Base-by-base conservation (phyloP, 2,329 filamentous ascomycete species). In the Colletotrichum tropicale region DNA sequence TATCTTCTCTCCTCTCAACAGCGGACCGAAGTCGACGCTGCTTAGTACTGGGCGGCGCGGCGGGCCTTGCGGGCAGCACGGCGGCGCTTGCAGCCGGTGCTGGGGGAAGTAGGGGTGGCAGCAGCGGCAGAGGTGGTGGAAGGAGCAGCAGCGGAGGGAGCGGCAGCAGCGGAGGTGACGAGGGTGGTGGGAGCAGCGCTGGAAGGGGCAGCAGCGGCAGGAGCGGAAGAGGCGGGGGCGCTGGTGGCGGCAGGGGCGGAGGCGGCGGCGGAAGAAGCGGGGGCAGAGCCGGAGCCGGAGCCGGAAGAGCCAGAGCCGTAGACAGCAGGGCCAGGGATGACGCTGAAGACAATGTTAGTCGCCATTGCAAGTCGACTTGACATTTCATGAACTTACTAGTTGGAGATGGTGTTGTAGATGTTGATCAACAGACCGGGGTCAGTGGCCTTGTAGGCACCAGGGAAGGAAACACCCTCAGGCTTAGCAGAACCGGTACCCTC, bases 391-490 rank as follows among this genome's bases (percentile, higher is more conserved):
- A 62, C 61, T 26, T 64, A 64, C 61, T 77, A 77, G 67, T 69
- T 55, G 66, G 55, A 2, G 68, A 75, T 72, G 61, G 69, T 28
- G 79, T 82, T 58, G 78, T 79, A 70, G 67, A 70, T 89, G 81
- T 88, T 88, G 79, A 89, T 82, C 38, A 85, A 81, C 76, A 89
- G 86, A 18, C 88, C 88, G 0, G 87, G 86, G 78, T 89, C 86
- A 10, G 70, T 72, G 66, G 76, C 76, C 75, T 77, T 75, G 71
- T 78, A 78, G 6, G 71, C 76, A 24, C 76, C 76, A 8, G 76
- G 76, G 71, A 78, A 77, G 8, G 36, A 18, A 30, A 81, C 80
- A 34, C 78, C 78, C 21, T 76, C 74, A 3, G 80, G 80, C 58
- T 76, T 75, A 12, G 77, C 75, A 15, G 77, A 75, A 21, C 80